These are phyloP conservation scores for Saccharomyces hybrid DNA, from an alignment of 1,139 yeast genomes.

Conservation along the genomic window DNA sequence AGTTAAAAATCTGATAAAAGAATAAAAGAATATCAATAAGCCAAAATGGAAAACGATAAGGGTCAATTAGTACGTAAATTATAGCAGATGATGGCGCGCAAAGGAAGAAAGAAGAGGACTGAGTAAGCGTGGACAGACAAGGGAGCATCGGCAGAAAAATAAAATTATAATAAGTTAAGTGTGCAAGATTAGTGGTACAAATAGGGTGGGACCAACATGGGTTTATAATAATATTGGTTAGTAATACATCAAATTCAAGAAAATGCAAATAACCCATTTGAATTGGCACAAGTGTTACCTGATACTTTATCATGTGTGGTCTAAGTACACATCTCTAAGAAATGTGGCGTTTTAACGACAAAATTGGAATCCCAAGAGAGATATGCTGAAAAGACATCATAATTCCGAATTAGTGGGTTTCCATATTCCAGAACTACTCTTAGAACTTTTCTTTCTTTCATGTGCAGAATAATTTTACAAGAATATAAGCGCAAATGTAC, in stretches of 20 bases:
- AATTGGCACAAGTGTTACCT: too few relatives aligned
- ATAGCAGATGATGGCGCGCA: not conserved
- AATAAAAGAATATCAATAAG: slow-evolving; percentile 5
- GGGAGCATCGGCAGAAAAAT: not conserved
- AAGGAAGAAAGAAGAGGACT: not conserved
- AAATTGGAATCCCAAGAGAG: not conserved
- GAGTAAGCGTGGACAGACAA: not conserved
- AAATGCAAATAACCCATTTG: too few relatives aligned
- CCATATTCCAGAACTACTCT: not conserved
- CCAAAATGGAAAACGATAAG: slow-evolving; percentile 99
- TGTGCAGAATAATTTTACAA: not conserved
- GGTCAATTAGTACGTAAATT: slow-evolving; percentile 84
- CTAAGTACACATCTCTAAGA: not conserved
- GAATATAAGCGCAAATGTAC: slow-evolving; percentile 2
- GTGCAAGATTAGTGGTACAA: not conserved
- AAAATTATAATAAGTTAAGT: not conserved
- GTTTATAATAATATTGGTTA: not conserved
- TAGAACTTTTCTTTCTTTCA: not conserved
- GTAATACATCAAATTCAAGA: too few relatives aligned
- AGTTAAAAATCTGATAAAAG: not conserved
- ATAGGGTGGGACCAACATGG: not conserved
- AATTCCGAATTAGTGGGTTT: not conserved
- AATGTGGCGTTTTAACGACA: not conserved
- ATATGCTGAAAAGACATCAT: not conserved
- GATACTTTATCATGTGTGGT: not conserved